A percentile compares a stretch with the other conserved stretches of the same genome.
These are phyloP conservation scores for Pythium rishiriense DNA, from an alignment of 352 stramenopile species.

Conservation along the genomic window DNA sequence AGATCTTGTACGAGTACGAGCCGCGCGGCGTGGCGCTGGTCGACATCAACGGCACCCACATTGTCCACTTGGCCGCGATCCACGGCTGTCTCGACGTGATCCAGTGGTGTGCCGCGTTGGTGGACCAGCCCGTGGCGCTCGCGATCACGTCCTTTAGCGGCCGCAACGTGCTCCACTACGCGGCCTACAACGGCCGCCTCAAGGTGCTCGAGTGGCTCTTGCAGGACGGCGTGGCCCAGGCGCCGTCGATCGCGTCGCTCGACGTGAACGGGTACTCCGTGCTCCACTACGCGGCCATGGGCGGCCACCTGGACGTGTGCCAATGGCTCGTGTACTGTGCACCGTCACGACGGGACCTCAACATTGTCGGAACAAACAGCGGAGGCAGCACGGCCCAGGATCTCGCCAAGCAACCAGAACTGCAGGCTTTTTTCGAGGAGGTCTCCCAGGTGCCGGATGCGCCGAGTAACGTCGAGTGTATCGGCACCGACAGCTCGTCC, in stretches of 20 bases:
- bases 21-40: slow-evolving; percentile 41
- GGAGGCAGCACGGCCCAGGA: slow-evolving; percentile 44
- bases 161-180: slow-evolving; percentile 69
- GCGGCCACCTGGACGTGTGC: slow-evolving; percentile 51
- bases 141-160: slow-evolving; percentile 59
- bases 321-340: slow-evolving; percentile 61
- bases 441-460: slow-evolving; percentile 35
- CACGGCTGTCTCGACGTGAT: slow-evolving; percentile 62
- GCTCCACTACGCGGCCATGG: slow-evolving; percentile 69
- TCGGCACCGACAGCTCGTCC: slow-evolving; percentile 50
- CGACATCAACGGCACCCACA: slow-evolving; percentile 59
- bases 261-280: slow-evolving; percentile 63
- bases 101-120: slow-evolving; percentile 45
- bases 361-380: slow-evolving; percentile 46
- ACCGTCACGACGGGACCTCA: slow-evolving; percentile 36
- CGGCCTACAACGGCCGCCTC: slow-evolving; percentile 59
- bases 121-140: slow-evolving; percentile 29
- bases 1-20: slow-evolving; percentile 58
- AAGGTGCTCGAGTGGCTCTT: slow-evolving; percentile 55
- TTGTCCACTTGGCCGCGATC: slow-evolving; percentile 68
- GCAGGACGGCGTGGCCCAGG: slow-evolving; percentile 7
- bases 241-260: slow-evolving; percentile 38
- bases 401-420: slow-evolving; percentile 37
- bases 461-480: slow-evolving; percentile 39
- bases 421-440: slow-evolving; percentile 48